These are phyloP conservation scores for Blumeria graminis DNA, from an alignment of 2,329 filamentous ascomycete genomes.

Conservation along the genomic window DNA sequence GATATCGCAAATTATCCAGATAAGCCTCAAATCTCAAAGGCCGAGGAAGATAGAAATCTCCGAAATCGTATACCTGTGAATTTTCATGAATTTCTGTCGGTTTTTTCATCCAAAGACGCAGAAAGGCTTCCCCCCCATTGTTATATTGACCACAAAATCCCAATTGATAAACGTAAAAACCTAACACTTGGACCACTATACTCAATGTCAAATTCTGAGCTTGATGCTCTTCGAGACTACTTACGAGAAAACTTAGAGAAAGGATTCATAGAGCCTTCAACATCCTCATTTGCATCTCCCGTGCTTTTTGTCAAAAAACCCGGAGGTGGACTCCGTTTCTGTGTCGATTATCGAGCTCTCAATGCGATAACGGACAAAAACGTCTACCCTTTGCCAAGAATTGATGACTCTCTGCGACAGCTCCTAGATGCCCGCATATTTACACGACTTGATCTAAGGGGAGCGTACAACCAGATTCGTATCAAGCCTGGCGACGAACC, in stretches of 20 bases:
- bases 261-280: conserved; percentile 1
- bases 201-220: background rate
- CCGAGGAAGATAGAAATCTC: background rate
- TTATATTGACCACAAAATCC: background rate
- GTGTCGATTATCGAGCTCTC: background rate
- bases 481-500: background rate
- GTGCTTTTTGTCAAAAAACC: background rate
- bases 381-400: background rate
- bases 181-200: background rate
- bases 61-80: background rate
- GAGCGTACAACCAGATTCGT: conserved; percentile 1
- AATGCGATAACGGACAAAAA: background rate
- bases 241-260: conserved; percentile 2
- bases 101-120: background rate
- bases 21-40: background rate
- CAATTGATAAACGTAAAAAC: background rate
- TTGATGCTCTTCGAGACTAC: background rate
- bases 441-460: background rate
- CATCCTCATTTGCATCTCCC: background rate
- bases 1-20: background rate
- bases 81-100: background rate
- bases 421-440: background rate
- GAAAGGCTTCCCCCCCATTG: background rate
- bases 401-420: background rate
- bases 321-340: background rate